phyloP scores from a whole-genome alignment of 2,329 filamentous ascomycete genomes.

The Pseudogymnoascus sp. region DNA sequence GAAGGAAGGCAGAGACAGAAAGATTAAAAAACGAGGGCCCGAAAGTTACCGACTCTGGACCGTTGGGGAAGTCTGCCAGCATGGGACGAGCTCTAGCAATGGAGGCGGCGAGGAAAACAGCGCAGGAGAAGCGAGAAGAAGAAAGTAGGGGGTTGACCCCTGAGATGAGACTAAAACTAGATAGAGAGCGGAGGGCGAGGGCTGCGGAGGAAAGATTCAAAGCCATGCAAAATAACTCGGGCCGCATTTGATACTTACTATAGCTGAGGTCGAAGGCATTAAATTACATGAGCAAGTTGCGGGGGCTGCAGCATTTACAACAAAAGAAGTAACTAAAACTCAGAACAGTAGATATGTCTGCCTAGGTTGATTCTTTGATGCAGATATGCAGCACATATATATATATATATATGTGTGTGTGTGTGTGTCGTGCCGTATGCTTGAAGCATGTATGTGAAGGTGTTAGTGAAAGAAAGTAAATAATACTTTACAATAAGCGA shows the following conservation, averaged over 20 bases:
- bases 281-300: not conserved
- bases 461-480: not conserved
- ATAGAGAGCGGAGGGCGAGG: slow-evolving; percentile 81
- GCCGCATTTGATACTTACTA: not conserved
- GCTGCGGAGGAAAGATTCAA: slow-evolving; percentile 84
- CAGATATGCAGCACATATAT: no score
- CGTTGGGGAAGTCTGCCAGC: slow-evolving; percentile 32
- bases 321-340: not conserved
- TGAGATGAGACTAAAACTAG: slow-evolving; percentile 76
- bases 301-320: not conserved
- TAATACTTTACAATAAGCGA: not conserved
- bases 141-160: slow-evolving; percentile 78
- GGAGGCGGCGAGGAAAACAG: slow-evolving; percentile 62
- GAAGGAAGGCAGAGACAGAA: slow-evolving; percentile 68
- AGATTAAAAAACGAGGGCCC: slow-evolving; percentile 61
- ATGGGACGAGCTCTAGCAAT: slow-evolving; percentile 44
- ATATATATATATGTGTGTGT: not conserved
- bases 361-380: not conserved
- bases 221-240: slow-evolving; percentile 46
- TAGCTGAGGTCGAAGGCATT: not conserved
- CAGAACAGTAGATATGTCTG: not conserved
- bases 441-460: not conserved
- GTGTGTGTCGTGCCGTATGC: not conserved
- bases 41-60: slow-evolving; percentile 39
- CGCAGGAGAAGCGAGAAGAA: slow-evolving; percentile 74